Base-by-base conservation (phyloP, 2,329 filamentous ascomycete genomes). In the Rutstroemia sp. region DNA sequence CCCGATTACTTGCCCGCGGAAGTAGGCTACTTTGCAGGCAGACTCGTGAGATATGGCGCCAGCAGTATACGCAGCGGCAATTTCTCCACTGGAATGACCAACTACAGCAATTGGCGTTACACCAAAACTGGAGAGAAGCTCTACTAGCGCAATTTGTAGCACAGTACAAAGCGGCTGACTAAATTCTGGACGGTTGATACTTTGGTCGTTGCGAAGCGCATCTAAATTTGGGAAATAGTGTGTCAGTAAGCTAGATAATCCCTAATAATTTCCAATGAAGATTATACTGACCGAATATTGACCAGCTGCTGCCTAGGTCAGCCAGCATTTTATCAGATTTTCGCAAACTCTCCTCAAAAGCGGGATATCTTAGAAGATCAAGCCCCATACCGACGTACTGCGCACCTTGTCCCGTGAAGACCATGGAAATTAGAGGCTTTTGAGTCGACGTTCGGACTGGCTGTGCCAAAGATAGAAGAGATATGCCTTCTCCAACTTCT, bases 61-160 rank as follows among this genome's bases (percentile, higher is more conserved):
- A n/a, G n/a, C n/a, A n/a, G n/a, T n/a, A n/a, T n/a, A n/a, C n/a
- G n/a, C n/a, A n/a, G n/a, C n/a, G n/a, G n/a, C n/a, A n/a, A n/a
- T n/a, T n/a, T n/a, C n/a, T n/a, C n/a, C n/a, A n/a, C n/a, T n/a
- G n/a, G n/a, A n/a, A n/a, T n/a, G n/a, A n/a, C n/a, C n/a, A n/a
- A n/a, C n/a, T n/a, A n/a, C n/a, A n/a, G n/a, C n/a, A n/a, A n/a
- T 34, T 12, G 64, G 60, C 4, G 14, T 17, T 16, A 67, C 17
- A 12, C 54, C 53, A 46, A 58, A 62, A 12, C 51, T 49, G 2
- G 16, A 25, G 0, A 79, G 66, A 4, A 78, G 66, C 9, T 73
- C 67, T 0, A 73, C 70, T 3, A 79, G 61, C 1, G 70, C 56
- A 30, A 80, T 65, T 62, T 79, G 77, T 1, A 79, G 57, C 0